Base-by-base conservation (phyloP, 306 rosid species). In the Vigna nakashimae region DNA sequence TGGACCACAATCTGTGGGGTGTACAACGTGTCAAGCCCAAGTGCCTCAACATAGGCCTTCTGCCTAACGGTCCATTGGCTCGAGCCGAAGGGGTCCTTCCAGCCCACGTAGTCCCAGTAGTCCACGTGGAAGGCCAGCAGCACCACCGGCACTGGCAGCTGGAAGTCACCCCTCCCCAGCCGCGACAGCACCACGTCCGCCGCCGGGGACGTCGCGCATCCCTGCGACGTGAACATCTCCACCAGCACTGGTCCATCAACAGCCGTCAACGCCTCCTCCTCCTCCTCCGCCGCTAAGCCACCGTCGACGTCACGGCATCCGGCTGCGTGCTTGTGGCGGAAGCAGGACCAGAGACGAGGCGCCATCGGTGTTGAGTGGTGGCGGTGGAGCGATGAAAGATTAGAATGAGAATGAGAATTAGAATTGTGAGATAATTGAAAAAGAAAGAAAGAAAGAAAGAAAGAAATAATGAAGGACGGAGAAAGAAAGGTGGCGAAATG, bases 171-270 rank as follows among this genome's bases (percentile, higher is more conserved):
- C 49, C 96, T 86, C 36, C 98, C 98, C 5, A 95, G 75, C 88
- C 95, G 85, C 7, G 98, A 92, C 65, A 87, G 2, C 55, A 95
- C 72, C 28, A 92, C 66, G 86, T 95, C 98, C 26, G 93, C 98
- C 60, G 80, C 87, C 26, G 91, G 95, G 0, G 98, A 91, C 28
- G 98, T 86, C 30, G 86, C 56, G 49, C 98, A 95, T 0, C 98
- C 98, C 83, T 95, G 98, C 24, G 98, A 92, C 36, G 93, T 87
- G 85, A 95, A 95, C 71, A 95, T 60, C 89, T 95, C 98, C 86
- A 92, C 98, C 67, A 95, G 15, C 20, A 95, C 89, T 1, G 97
- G 86, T 1, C 98, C 97, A 0, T 87, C 96, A 76, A 90, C 96
- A 22, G 82, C 84, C 96, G 34, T 4, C 6, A 83, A 86, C 2